Percentiles rank a stretch among this genome's conserved stretches.
Conservation (phyloP, 306 rosid species). For the Casuarina equisetifolia region DNA sequence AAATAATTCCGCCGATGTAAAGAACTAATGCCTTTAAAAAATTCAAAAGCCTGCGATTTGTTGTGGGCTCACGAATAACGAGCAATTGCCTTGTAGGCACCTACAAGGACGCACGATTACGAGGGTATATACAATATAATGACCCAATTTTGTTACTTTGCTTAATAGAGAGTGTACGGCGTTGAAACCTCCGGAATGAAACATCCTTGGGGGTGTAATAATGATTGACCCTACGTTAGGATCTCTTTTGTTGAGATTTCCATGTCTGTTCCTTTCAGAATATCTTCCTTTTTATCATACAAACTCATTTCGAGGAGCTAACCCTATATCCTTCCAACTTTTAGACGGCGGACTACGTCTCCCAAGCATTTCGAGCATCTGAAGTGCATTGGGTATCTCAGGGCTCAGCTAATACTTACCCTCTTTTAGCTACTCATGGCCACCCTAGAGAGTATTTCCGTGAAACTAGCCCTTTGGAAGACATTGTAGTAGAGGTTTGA, state of each 20-base stretch:
- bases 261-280: not conserved
- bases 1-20: not conserved
- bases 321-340: not conserved
- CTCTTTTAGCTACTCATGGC: no score
- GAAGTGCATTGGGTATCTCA: no score
- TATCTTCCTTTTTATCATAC: conserved; percentile 5
- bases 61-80: not conserved
- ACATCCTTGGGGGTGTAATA: not conserved
- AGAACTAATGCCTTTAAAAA: not conserved
- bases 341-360: not conserved
- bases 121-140: no score
- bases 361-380: no score
- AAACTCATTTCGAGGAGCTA: no score
- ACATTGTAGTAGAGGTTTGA: no score
- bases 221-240: conserved; percentile 6
- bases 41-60: not conserved
- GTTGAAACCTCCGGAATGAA: not conserved
- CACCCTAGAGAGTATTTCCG: no score
- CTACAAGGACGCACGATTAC: not conserved
- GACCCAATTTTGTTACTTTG: no score
- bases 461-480: no score
- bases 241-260: conserved; percentile 5
- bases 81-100: not conserved
- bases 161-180: no score
- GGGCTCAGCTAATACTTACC: no score